Conservation (phyloP, 208 protist genomes). For the Blechomonas ayalai region DNA sequence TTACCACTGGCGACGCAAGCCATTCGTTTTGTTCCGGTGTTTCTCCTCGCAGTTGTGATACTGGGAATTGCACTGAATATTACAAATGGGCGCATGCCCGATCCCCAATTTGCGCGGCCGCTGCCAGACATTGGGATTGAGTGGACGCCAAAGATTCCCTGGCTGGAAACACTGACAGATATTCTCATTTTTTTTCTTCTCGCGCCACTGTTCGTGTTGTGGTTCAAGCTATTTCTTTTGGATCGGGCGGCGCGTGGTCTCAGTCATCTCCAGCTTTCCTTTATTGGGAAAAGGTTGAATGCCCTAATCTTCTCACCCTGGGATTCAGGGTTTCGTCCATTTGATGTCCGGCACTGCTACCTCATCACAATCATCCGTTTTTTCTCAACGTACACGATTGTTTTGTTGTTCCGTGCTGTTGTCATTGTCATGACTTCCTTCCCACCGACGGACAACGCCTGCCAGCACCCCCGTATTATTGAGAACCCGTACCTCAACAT, state of each 20-base stretch:
- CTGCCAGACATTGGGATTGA: conserved; percentile 76
- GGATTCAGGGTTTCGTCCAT: conserved; percentile 34
- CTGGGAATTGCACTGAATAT: conserved; percentile 53
- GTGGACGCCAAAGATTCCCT: conserved; percentile 33
- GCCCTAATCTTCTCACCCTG: conserved; percentile 36
- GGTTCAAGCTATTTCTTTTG: conserved; percentile 64
- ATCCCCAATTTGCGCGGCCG: conserved; percentile 36
- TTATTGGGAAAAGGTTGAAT: conserved; percentile 17
- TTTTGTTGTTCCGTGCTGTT: conserved; percentile 61
- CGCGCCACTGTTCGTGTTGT: conserved; percentile 19
- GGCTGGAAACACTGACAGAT: conserved; percentile 40
- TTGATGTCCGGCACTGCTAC: conserved; percentile 16
- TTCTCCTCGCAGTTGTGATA: conserved; percentile 45
- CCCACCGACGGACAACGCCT: conserved; percentile 77
- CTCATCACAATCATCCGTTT: conserved; percentile 67
- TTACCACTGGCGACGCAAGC: conserved; percentile 65
- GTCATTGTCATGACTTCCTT: conserved; percentile 74
- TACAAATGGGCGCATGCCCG: conserved; percentile 74
- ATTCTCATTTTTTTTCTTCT: conserved; percentile 52
- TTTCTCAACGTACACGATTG: conserved; percentile 41
- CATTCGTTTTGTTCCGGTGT: conserved; percentile 43
- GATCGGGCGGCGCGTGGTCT: conserved; percentile 20
- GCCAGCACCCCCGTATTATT: conserved; percentile 59
- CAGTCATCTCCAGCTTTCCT: conserved; percentile 12
- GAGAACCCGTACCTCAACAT: conserved; percentile 60